A percentile compares a stretch with the other conserved stretches of the same genome.
Evolutionary conservation across 495 filamentous ascomycete genomes (phyloP).

Genomic region (Elasticomyces elasticus): DNA sequence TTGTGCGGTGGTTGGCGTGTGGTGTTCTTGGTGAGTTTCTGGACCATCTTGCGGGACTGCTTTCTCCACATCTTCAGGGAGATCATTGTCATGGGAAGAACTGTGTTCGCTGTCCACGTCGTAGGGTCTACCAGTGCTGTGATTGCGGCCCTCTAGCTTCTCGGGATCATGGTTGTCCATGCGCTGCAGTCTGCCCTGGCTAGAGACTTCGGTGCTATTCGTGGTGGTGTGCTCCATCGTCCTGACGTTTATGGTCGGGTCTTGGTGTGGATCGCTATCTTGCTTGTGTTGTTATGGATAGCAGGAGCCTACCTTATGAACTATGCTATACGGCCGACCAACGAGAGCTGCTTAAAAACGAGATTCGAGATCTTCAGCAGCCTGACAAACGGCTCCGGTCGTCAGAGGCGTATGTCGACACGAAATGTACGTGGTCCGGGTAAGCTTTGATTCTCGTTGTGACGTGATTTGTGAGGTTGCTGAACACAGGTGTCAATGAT

Average conservation of each 20-base stretch:
- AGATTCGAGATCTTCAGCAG: no score
- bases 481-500: no score
- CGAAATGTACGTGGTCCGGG: no score
- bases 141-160: not conserved
- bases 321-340: no score
- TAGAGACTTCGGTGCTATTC: not conserved
- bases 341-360: no score
- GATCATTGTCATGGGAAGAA: not conserved
- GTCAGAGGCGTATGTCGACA: no score
- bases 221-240: not conserved
- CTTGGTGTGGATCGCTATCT: not conserved
- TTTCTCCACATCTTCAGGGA: not conserved
- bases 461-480: no score
- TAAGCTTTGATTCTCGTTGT: no score
- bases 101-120: not conserved
- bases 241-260: not conserved
- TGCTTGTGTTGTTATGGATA: not conserved
- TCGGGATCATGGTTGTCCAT: not conserved
- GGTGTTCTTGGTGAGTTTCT: not conserved
- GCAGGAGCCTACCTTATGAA: no score
- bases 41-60: not conserved
- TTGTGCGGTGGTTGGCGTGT: slow-evolving; percentile 3
- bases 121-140: not conserved
- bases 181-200: not conserved
- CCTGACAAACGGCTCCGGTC: no score